Percentiles rank a stretch among this genome's conserved stretches.
Conservation (phyloP, 2,329 filamentous ascomycete species). For the Xylariaceae sp. region DNA sequence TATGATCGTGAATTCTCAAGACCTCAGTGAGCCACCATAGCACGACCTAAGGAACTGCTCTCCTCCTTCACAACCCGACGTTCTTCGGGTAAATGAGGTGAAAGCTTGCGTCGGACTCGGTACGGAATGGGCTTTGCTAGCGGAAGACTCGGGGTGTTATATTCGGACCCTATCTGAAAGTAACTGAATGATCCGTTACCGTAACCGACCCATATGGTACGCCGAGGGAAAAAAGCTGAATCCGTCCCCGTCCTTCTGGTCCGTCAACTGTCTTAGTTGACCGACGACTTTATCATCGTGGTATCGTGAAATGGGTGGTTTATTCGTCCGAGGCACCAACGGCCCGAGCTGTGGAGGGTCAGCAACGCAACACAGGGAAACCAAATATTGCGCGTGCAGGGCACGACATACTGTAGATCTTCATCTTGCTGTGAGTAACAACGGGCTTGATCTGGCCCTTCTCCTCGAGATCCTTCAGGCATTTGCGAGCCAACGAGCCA, state of each 20-base stretch:
- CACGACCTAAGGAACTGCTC: too few relatives aligned
- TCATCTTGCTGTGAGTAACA: constrained; percentile 92
- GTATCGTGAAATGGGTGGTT: constrained; percentile 31
- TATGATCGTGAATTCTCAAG: too few relatives aligned
- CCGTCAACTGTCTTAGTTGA: constrained; percentile 24
- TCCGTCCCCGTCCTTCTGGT: constrained; percentile 29
- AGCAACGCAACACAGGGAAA: constrained; percentile 9
- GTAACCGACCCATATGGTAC: constrained; percentile 32
- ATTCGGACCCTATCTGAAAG: constrained; percentile 30
- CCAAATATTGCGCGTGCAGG: neutral
- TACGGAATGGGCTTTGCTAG: constrained; percentile 9
- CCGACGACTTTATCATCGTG: constrained; percentile 28
- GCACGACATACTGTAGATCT: constrained; percentile 77
- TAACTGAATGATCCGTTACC: constrained; percentile 29
- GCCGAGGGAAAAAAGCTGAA: constrained; percentile 33
- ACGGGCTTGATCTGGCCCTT: constrained; percentile 98
- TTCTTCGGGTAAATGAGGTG: constrained; percentile 4
- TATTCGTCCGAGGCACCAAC: constrained; percentile 32
- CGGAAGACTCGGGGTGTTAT: constrained; percentile 27
- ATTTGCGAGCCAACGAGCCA: constrained; percentile 88
- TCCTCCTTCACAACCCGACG: constrained; percentile 4
- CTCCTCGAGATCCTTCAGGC: constrained; percentile 90
- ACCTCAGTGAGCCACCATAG: too few relatives aligned
- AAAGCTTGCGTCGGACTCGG: constrained; percentile 5
- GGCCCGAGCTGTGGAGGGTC: constrained; percentile 27